Evolutionary conservation across 208 protist genomes (phyloP).

Genomic region (Acanthamoeba royreba): DNA sequence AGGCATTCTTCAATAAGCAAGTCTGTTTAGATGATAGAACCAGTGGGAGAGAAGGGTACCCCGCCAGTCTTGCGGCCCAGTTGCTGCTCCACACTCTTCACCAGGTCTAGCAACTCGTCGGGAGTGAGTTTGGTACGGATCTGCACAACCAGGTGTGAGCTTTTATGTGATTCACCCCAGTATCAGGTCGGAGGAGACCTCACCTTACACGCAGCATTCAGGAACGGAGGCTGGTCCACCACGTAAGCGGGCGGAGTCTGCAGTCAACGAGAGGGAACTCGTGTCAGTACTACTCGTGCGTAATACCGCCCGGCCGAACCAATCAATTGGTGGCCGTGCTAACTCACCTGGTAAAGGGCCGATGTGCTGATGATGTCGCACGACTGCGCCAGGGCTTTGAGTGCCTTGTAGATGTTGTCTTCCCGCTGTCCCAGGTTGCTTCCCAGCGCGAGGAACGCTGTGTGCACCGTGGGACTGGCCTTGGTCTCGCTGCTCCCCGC

Average conservation of each 20-base stretch:
- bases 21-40: too few species aligned
- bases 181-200: too few species aligned
- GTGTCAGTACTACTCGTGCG: too few species aligned
- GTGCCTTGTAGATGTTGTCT: conserved; percentile 34
- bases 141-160: too few species aligned
- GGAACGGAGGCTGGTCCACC: conserved; percentile 50
- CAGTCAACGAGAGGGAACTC: neutral
- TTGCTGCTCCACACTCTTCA: conserved; percentile 1
- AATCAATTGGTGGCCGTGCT: too few species aligned
- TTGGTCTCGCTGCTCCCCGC: neutral
- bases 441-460: neutral
- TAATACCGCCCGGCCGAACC: too few species aligned
- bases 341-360: conserved; percentile 24
- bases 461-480: neutral
- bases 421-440: conserved; percentile 27
- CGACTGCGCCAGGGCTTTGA: neutral
- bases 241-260: conserved; percentile 52
- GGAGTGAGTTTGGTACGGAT: neutral
- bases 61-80: neutral
- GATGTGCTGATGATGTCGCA: conserved; percentile 1
- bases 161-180: too few species aligned
- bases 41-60: neutral
- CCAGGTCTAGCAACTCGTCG: neutral
- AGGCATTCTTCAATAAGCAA: neutral
- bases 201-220: conserved; percentile 52